Conservation (phyloP, 768 basidiomycete species). For the Termitomyces sp. region DNA sequence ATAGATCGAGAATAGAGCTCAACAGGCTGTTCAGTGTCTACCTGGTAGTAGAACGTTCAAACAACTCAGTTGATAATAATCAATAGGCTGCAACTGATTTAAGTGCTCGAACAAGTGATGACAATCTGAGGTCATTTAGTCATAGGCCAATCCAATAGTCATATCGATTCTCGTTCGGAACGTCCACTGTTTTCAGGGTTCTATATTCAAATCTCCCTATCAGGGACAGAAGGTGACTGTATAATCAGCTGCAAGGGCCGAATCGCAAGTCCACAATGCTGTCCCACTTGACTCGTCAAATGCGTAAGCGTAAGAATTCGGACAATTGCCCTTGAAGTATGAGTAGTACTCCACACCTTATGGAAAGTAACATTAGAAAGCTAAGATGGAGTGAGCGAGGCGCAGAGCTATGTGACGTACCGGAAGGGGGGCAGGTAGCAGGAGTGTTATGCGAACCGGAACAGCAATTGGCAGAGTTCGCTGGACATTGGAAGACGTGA, state of each 20-base stretch:
- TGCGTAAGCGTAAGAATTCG: constrained; percentile 36
- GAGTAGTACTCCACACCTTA: constrained; percentile 19
- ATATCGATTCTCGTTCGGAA: background rate
- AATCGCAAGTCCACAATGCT: constrained; percentile 37
- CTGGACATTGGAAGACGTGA: constrained; percentile 4
- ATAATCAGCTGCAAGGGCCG: constrained; percentile 22
- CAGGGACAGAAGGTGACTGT: constrained; percentile 24
- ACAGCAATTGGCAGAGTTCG: constrained; percentile 32
- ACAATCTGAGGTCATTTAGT: background rate
- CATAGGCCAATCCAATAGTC: background rate
- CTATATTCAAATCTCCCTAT: background rate
- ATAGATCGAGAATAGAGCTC: background rate
- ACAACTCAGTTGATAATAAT: background rate
- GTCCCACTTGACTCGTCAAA: constrained; percentile 41
- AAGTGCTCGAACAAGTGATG: background rate
- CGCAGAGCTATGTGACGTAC: constrained; percentile 13
- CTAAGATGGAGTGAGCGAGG: background rate
- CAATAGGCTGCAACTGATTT: background rate
- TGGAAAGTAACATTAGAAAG: background rate
- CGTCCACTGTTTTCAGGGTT: background rate
- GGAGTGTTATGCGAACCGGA: constrained; percentile 25
- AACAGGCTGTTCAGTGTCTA: background rate
- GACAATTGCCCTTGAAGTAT: constrained; percentile 23
- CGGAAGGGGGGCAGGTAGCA: constrained; percentile 28
- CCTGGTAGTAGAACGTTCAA: background rate